Evolutionary conservation across 768 basidiomycete genomes (phyloP), one percentile per base, ranked within the genome.

Genomic region (Hydnum rufescens): DNA sequence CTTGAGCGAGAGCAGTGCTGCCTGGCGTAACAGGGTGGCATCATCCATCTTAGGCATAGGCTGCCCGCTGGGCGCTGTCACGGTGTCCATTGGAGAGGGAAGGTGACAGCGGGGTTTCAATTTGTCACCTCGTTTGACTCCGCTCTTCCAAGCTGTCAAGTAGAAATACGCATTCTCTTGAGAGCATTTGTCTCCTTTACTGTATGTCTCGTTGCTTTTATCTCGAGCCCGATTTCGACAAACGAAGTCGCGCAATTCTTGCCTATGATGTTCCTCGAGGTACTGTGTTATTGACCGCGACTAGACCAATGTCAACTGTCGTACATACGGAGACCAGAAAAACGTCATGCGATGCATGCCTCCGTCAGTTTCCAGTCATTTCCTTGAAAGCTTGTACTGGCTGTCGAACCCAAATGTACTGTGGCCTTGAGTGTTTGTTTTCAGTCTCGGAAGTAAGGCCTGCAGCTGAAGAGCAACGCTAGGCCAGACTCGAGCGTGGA

Each of bases 401-500:
- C 6, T 50, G 49, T 28, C 6, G 32, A 30, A 6, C 18, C 6
- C 82, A 79, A 60, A 84, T 75, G 74, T 88, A 88, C 60, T 88
- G 84, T 58, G 70, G 72, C 56, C 56, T 66, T 23, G 58, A 67
- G 62, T 88, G 84, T 85, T 34, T 26, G 55, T 29, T 16, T 30
- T 30, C 31, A 30, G 5, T 32, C 13, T 62, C 63, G 74, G 59
- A 51, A 49, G 1, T 32, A 52, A 22, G 26, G 36, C 8, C 34
- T 32, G 23, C 28, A 6, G 47, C 4, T 16, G 4, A 5, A 5
- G 19, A 30, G 22, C 23, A 48, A 26, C 32, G 29, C 44, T 60
- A 86, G 83, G 83, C 64, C 84, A 88, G 61, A 65, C 53, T n/a
- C 47, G 60, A 31, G 76, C 84, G 51, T 87, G 84, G 84, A 70